phyloP scores from a whole-genome alignment of 495 filamentous ascomycete genomes.

The Rostrohypoxylon terebratum region DNA sequence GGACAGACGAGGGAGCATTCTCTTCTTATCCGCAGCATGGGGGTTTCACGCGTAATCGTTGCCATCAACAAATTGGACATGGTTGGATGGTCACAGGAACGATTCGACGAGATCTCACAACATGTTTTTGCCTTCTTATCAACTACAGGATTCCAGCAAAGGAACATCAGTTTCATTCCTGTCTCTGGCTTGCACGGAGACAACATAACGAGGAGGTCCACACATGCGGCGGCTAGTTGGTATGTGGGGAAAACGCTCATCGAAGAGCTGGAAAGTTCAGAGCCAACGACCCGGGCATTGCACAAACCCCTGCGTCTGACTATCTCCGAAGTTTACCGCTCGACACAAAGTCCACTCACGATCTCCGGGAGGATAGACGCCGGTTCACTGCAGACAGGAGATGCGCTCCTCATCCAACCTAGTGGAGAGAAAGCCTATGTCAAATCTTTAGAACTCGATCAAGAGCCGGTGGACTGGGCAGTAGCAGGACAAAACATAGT shows the following conservation, averaged over 20 bases:
- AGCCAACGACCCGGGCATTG: constrained; percentile 75
- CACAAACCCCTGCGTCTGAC: constrained; percentile 86
- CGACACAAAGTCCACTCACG: constrained; percentile 82
- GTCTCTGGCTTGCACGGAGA: constrained; percentile 89
- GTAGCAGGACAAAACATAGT: constrained; percentile 93
- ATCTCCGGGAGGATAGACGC: constrained; percentile 88
- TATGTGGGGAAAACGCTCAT: constrained; percentile 83
- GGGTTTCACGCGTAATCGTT: constrained; percentile 86
- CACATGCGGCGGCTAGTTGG: constrained; percentile 73
- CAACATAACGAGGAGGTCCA: constrained; percentile 76
- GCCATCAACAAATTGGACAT: constrained; percentile 96
- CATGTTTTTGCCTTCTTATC: constrained; percentile 86
- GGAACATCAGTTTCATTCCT: constrained; percentile 86
- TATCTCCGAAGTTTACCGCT: constrained; percentile 73
- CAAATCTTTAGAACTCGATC: constrained; percentile 80
- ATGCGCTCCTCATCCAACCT: constrained; percentile 81
- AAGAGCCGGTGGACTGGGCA: constrained; percentile 82
- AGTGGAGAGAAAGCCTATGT: constrained; percentile 80
- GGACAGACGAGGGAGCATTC: constrained; percentile 97
- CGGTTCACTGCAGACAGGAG: constrained; percentile 85
- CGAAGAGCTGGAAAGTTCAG: constrained; percentile 82
- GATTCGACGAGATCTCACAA: constrained; percentile 86
- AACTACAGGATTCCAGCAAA: constrained; percentile 79
- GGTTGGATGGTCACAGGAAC: constrained; percentile 79
- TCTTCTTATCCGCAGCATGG: constrained; percentile 89